These are phyloP conservation scores for Mortierella polycephala DNA, from an alignment of 371 early-diverging fungal genomes.

Conservation along the genomic window DNA sequence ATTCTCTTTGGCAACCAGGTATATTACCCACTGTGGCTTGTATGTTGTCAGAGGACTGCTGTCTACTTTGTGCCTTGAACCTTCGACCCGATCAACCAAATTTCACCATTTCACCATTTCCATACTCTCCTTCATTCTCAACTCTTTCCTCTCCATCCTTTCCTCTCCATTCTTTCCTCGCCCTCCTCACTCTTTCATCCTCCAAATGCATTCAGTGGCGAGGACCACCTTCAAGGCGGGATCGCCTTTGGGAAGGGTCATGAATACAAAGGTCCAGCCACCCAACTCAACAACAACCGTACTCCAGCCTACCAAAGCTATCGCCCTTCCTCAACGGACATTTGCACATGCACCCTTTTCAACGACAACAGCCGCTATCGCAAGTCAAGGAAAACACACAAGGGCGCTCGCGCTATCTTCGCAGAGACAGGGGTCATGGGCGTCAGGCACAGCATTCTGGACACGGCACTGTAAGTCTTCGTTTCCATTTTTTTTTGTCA, in stretches of 20 bases:
- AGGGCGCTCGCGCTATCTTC: background rate
- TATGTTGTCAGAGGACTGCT: no score
- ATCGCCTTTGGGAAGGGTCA: conserved; percentile 23
- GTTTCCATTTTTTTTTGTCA: no score
- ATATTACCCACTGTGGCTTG: no score
- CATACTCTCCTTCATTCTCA: no score
- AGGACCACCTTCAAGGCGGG: conserved; percentile 26
- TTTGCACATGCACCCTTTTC: background rate
- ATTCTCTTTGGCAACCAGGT: no score
- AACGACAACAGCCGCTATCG: background rate
- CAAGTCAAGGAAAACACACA: background rate
- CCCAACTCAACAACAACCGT: background rate
- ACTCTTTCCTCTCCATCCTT: background rate
- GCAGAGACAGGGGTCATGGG: no score
- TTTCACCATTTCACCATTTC: no score
- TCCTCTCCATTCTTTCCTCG: background rate
- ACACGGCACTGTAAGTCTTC: no score
- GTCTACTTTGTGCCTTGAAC: no score
- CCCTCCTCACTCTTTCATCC: background rate
- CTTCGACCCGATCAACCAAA: no score
- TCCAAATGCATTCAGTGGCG: conserved; percentile 11
- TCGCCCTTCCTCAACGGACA: background rate
- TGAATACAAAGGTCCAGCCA: conserved; percentile 2
- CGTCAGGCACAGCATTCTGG: no score
- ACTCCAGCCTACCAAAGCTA: conserved; percentile 20